Evolutionary conservation across 352 stramenopile genomes (phyloP), one percentile per base, ranked within the genome.

Genomic region (Pythium sukuiense): DNA sequence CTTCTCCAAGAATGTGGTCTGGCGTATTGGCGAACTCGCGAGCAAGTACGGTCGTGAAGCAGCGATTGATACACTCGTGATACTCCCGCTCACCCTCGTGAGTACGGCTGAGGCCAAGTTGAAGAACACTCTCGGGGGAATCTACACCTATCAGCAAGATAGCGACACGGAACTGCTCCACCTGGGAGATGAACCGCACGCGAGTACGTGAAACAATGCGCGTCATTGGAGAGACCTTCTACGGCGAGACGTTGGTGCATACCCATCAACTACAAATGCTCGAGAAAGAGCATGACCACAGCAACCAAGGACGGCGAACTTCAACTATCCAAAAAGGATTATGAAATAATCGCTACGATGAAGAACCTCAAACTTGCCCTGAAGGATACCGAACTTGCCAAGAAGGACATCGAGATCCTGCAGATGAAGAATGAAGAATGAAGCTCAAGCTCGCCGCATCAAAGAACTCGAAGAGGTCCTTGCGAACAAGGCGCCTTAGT

Each of bases 361-460:
- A 27, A 20, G 20, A n/a, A n/a, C n/a, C n/a, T n/a, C n/a, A n/a
- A n/a, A n/a, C n/a, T n/a, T n/a, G n/a, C n/a, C n/a, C 14, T 53
- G 20, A 53, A 53, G 45, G 20, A 53, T n/a, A 9, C 7, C 45
- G 45, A 53, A 53, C 45, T 53, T 20, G 7, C 20, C 45, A 53
- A 53, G 16, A 53, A 20, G 45, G 45, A 53, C 45, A 9, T 27
- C 45, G 16, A 8, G 7, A 53, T 53, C 20, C 45, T 53, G 6
- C 8, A 53, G 20, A n/a, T n/a, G n/a, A n/a, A n/a, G n/a, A n/a
- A 27, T 53, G 16, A 53, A 53, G 45, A 53, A 53, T 53, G 16
- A 53, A 53, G 45, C 45, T 27, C 45, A 20, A 53, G 45, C 45
- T 53, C 45, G 45, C 16, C 45, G 45, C 45, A 53, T 53, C 45